Percentiles rank a stretch among this genome's conserved stretches.
phyloP scores from a whole-genome alignment of 2,329 filamentous ascomycete genomes.

The Bisporella sp. region DNA sequence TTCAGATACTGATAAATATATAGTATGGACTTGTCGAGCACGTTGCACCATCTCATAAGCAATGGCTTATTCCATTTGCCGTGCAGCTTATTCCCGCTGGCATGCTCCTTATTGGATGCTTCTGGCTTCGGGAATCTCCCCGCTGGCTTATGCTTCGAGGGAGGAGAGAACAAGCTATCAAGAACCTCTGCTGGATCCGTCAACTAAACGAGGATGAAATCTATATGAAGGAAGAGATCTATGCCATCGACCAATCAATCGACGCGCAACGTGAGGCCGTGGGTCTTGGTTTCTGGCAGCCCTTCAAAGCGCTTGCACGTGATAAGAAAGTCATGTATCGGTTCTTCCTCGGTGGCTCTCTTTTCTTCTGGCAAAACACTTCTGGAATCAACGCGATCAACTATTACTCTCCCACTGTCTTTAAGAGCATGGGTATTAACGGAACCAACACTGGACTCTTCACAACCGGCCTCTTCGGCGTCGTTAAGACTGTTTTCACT shows the following conservation, averaged over 20 bases:
- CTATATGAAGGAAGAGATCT: conserved; percentile 69
- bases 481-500: conserved; percentile 65
- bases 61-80: conserved; percentile 57
- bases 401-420: conserved; percentile 66
- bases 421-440: conserved; percentile 52
- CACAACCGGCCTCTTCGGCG: conserved; percentile 70
- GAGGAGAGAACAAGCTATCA: conserved; percentile 50
- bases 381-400: conserved; percentile 73
- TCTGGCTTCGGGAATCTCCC: conserved; percentile 59
- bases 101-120: conserved; percentile 49
- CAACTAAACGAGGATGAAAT: conserved; percentile 47
- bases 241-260: conserved; percentile 62
- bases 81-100: conserved; percentile 62
- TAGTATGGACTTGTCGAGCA: conserved; percentile 35
- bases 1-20: background rate
- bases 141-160: conserved; percentile 63
- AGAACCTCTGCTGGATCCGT: conserved; percentile 58
- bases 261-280: conserved; percentile 56
- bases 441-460: conserved; percentile 51
- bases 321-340: conserved; percentile 30
- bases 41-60: conserved; percentile 30
- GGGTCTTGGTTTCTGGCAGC: conserved; percentile 69
- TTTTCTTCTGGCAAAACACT: conserved; percentile 77
- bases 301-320: conserved; percentile 50
- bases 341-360: conserved; percentile 64